phyloP scores from a whole-genome alignment of 805 yeast species.

The Nakazawaea ishiwadae region DNA sequence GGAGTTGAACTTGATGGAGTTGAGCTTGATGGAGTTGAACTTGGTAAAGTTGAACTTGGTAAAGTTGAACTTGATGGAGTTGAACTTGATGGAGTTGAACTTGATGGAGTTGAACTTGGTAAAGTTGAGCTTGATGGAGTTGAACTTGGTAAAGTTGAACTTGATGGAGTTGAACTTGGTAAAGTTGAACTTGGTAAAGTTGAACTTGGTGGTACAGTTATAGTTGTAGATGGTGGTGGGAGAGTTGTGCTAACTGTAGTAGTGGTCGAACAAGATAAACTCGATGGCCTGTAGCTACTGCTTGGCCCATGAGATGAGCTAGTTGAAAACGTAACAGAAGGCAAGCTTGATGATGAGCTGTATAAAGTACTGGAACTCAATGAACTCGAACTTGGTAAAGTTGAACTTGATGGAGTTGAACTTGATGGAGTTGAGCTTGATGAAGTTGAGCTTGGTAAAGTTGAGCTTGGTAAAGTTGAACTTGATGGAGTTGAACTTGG shows the following conservation, averaged over 20 bases:
- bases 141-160: slow-evolving; percentile 10
- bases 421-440: background rate
- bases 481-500: background rate
- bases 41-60: background rate
- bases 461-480: background rate
- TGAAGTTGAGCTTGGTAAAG: background rate
- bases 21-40: background rate
- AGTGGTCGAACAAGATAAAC: no score
- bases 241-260: no score
- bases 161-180: slow-evolving; percentile 5
- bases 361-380: background rate
- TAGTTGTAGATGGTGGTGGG: no score
- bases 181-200: slow-evolving; percentile 1
- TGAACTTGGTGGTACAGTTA: background rate
- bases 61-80: background rate
- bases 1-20: slow-evolving; percentile 1
- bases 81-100: background rate
- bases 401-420: background rate
- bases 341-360: no score
- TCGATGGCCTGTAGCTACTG: no score
- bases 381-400: background rate
- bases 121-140: slow-evolving; percentile 7
- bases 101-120: slow-evolving; percentile 1
- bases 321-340: no score
- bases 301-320: no score